Evolutionary conservation across 257 asterid species (phyloP).

Genomic region (Lycium ferocissimum): DNA sequence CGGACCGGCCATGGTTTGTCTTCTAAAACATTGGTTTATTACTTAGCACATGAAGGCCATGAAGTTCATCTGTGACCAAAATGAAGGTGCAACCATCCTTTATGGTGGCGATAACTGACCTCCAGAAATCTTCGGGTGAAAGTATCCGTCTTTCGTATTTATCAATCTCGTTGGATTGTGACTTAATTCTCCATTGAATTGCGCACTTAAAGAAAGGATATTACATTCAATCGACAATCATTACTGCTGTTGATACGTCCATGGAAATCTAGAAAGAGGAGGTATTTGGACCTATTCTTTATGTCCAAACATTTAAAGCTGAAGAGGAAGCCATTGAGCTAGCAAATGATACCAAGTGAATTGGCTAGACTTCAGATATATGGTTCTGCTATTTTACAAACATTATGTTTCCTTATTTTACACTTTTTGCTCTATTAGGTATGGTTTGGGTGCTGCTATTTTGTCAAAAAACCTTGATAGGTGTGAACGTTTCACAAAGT

Average conservation of each 20-base stretch:
- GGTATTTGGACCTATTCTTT: constrained; percentile 97
- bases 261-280: constrained; percentile 99
- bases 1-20: constrained; percentile 72
- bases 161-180: not conserved
- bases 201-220: constrained; percentile 88
- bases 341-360: constrained; percentile 92
- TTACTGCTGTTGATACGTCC: constrained; percentile 71
- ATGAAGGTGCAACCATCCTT: constrained; percentile 84
- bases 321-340: constrained; percentile 96
- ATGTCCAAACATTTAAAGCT: constrained; percentile 85
- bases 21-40: not conserved
- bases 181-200: constrained; percentile 31
- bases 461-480: constrained; percentile 82
- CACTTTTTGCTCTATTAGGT: constrained; percentile 45
- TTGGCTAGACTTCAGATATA: constrained; percentile 26
- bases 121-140: constrained; percentile 28
- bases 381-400: constrained; percentile 16
- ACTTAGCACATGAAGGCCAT: constrained; percentile 72
- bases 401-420: not conserved
- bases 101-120: constrained; percentile 84
- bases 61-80: constrained; percentile 68
- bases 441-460: constrained; percentile 89
- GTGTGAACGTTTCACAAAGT: constrained; percentile 86
- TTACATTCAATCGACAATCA: constrained; percentile 74
- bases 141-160: constrained; percentile 30